These are phyloP conservation scores for Candida ulmi DNA, from an alignment of 805 yeast genomes.

Conservation along the genomic window DNA sequence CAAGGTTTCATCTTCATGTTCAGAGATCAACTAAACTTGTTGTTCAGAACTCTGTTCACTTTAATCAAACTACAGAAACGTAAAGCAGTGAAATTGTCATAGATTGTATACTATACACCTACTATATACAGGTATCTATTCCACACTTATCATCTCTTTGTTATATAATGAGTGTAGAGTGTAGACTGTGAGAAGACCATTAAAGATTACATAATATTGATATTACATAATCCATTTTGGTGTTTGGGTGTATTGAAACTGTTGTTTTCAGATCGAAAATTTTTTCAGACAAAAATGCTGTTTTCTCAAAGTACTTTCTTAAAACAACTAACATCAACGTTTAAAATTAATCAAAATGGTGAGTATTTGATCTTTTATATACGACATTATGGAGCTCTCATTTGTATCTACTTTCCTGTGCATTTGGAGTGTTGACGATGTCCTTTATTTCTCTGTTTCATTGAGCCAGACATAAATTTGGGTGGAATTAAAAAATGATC, in stretches of 20 bases:
- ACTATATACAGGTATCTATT: no score
- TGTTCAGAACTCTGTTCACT: constrained; percentile 18
- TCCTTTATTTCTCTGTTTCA: constrained; percentile 5
- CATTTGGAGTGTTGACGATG: constrained; percentile 26
- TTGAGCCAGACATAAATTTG: neutral
- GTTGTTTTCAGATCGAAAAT: no score
- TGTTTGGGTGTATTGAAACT: no score
- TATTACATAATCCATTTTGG: no score
- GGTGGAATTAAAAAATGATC: neutral
- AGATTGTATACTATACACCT: no score
- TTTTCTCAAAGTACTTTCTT: no score
- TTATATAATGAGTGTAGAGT: no score
- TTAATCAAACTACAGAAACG: constrained; percentile 9
- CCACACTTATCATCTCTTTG: no score
- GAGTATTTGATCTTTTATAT: neutral
- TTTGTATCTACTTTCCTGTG: constrained; percentile 5
- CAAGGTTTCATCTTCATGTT: constrained; percentile 82
- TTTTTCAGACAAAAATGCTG: no score
- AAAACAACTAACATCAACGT: no score
- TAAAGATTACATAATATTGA: no score
- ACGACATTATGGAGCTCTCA: constrained; percentile 25
- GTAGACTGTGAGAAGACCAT: no score
- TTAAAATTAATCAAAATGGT: constrained; percentile 4
- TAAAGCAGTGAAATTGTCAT: constrained; percentile 15
- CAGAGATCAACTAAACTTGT: constrained; percentile 29